Conservation (phyloP, 148 eudicot genomes). For the Rhododendron henanense region DNA sequence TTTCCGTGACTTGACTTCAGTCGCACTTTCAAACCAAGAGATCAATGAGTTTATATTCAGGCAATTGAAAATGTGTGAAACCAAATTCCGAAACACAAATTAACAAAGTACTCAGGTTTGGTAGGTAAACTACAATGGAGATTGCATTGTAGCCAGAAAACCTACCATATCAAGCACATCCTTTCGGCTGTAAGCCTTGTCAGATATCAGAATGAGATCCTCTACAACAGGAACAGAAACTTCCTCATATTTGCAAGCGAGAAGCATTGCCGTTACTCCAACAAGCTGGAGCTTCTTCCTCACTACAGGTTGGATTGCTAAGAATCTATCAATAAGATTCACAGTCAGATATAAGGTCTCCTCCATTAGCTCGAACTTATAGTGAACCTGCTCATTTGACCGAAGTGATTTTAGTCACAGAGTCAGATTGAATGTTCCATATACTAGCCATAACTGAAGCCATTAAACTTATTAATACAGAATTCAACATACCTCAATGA, state of each 20-base stretch:
- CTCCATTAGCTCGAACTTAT: slow-evolving; percentile 87
- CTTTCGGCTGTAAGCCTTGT: slow-evolving; percentile 62
- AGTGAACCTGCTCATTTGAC: slow-evolving; percentile 55
- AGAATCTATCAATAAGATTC: slow-evolving; percentile 73
- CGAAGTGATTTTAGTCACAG: neutral
- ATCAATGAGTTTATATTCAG: neutral
- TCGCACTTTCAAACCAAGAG: neutral
- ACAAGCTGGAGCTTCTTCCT: slow-evolving; percentile 86
- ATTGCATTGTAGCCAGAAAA: neutral
- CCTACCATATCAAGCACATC: slow-evolving; percentile 83
- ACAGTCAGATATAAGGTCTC: slow-evolving; percentile 84
- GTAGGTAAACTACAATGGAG: neutral
- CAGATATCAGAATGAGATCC: slow-evolving; percentile 73
- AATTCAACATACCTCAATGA: slow-evolving; percentile 60
- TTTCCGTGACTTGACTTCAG: neutral
- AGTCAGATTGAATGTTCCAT: neutral
- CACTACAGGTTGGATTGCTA: slow-evolving; percentile 48
- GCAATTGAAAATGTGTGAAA: neutral
- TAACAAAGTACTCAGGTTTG: neutral
- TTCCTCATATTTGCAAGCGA: slow-evolving; percentile 91
- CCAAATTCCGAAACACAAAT: neutral
- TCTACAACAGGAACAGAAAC: slow-evolving; percentile 73
- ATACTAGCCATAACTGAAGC: neutral
- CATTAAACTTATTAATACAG: neutral
- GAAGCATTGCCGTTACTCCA: slow-evolving; percentile 82